Percentiles rank a stretch among this genome's conserved stretches.
Evolutionary conservation across 1,139 yeast species (phyloP).

Genomic region (Lipomyces yarrowii): DNA sequence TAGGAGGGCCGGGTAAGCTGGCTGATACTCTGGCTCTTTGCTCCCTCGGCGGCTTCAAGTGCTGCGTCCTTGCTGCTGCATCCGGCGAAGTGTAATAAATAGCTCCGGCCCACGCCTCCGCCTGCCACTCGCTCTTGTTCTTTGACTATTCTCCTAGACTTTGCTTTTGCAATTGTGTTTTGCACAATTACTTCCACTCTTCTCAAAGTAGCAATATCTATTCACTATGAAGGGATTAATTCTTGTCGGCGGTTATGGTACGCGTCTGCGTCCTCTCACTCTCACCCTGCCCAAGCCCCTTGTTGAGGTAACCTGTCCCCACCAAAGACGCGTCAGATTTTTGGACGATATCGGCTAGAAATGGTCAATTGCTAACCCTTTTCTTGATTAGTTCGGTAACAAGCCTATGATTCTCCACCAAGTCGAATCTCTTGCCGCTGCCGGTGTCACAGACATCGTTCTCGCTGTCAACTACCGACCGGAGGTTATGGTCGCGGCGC

Average conservation of each 20-base stretch:
- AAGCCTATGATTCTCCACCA: conserved; percentile 88
- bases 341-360: background rate
- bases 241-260: conserved; percentile 99
- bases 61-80: background rate
- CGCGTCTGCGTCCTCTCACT: conserved; percentile 98
- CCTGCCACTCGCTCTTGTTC: conserved; percentile 1
- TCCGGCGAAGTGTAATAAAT: conserved; percentile 5
- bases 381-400: conserved; percentile 66
- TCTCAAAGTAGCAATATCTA: background rate
- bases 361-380: background rate
- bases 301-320: conserved; percentile 57
- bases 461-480: conserved; percentile 99
- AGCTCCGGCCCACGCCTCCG: conserved; percentile 6
- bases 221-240: conserved; percentile 89
- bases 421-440: conserved; percentile 95
- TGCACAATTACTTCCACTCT: background rate
- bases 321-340: conserved; percentile 1
- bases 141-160: background rate
- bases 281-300: conserved; percentile 96
- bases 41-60: background rate
- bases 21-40: background rate
- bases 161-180: background rate
- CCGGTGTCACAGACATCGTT: conserved; percentile 98
- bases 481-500: conserved; percentile 96
- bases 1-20: background rate